Percentiles rank a stretch among this genome's conserved stretches.
Conservation (phyloP, 805 yeast species). For the Scheffersomyces stipitis region DNA sequence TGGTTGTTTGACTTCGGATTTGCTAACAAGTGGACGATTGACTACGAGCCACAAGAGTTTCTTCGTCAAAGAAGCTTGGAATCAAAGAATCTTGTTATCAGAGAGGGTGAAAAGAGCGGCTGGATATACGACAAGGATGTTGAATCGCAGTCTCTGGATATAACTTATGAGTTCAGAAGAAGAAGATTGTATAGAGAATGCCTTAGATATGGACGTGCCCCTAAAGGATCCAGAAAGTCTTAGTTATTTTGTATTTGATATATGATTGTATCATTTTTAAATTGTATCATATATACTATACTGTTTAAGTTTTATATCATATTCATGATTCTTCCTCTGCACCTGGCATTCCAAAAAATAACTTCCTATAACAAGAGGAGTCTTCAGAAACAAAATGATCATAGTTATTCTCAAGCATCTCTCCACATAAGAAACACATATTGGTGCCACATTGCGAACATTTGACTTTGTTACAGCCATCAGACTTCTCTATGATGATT, state of each 20-base stretch:
- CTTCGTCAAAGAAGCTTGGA: slow-evolving; percentile 41
- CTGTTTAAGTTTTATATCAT: background rate
- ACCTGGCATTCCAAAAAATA: slow-evolving; percentile 52
- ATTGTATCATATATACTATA: background rate
- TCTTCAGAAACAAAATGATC: slow-evolving; percentile 46
- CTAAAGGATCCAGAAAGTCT: slow-evolving; percentile 1
- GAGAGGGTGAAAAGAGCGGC: slow-evolving; percentile 35
- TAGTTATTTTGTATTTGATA: no score
- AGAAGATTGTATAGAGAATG: slow-evolving; percentile 57
- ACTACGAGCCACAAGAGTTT: slow-evolving; percentile 54
- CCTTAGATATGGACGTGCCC: slow-evolving; percentile 14
- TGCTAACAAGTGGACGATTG: slow-evolving; percentile 65
- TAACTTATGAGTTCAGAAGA: slow-evolving; percentile 53
- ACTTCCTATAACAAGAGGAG: slow-evolving; percentile 46
- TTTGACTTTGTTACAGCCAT: slow-evolving; percentile 66
- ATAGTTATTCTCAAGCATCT: slow-evolving; percentile 47
- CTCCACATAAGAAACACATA: slow-evolving; percentile 60
- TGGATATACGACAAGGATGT: slow-evolving; percentile 50
- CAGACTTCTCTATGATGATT: slow-evolving; percentile 50
- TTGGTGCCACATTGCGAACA: slow-evolving; percentile 48
- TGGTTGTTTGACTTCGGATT: slow-evolving; percentile 66
- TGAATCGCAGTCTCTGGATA: slow-evolving; percentile 22
- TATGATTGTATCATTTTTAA: no score
- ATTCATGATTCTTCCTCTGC: slow-evolving; percentile 9
- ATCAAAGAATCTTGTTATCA: slow-evolving; percentile 21